Evolutionary conservation across 83 land plant genomes (phyloP).

Genomic region (Larix sibirica): DNA sequence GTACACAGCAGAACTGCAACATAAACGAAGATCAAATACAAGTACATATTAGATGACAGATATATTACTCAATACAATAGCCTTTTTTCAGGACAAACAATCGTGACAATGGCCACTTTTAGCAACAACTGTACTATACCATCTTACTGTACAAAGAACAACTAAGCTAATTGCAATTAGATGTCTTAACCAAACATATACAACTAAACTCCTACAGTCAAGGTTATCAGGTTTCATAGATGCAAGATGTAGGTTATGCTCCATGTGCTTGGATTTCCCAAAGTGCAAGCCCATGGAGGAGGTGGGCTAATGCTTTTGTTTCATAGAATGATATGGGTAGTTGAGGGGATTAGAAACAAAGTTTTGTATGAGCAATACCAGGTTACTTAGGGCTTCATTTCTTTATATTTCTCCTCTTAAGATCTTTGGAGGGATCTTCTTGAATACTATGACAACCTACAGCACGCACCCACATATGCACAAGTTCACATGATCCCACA

Average conservation of each 20-base stretch:
- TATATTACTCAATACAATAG: constrained; percentile 1
- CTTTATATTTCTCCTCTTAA: not conserved
- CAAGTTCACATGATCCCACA: not conserved
- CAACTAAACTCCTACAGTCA: not conserved
- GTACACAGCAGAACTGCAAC: constrained; percentile 43
- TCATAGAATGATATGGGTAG: too few relatives aligned
- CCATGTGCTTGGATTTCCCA: not conserved
- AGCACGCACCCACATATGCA: not conserved
- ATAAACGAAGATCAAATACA: constrained; percentile 15
- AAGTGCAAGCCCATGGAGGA: not conserved
- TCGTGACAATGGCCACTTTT: not conserved
- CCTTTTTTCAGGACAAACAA: constrained; percentile 1
- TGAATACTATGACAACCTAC: not conserved
- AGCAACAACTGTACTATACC: not conserved
- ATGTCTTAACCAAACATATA: not conserved
- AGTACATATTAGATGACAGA: not conserved
- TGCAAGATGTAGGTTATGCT: not conserved
- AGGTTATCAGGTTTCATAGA: not conserved
- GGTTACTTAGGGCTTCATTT: not conserved
- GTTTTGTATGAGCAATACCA: not conserved
- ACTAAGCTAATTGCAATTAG: not conserved
- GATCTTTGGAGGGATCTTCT: not conserved
- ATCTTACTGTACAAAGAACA: not conserved
- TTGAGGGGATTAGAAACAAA: not conserved
- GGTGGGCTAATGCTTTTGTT: not conserved